Base-by-base conservation (phyloP, 106 monocot species). In the Xerophyta viscosa region DNA sequence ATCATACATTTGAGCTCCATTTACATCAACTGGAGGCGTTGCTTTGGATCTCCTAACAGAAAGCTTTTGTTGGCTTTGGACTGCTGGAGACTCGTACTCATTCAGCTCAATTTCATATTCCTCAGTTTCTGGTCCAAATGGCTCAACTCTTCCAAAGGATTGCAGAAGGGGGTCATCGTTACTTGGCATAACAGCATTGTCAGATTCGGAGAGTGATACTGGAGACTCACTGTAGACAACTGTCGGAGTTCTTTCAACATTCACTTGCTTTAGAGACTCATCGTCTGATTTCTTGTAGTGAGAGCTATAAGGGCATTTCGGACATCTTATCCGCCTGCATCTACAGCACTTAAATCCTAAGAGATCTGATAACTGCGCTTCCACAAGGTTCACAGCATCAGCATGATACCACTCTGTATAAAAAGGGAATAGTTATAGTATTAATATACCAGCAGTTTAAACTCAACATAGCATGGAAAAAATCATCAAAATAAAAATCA, bases 381-480 rank as follows among this genome's bases (percentile, higher is more conserved):
- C 87, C 61, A 81, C 50, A 15, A 93, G 77, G 11, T 71, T 47
- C 48, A 93, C 26, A 21, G 93, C 79, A 51, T 84, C 93, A 13
- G 71, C 93, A 88, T 93, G 93, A 36, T 58, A 80, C 93, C 93
- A 93, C 53, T 44, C 87, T 93, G 83, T 14, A 67, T 17, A 47
- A 23, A 20, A 20, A 54, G 7, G 33, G 31, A 18, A 29, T 14
- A 28, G 27, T 8, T 12, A 12, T 39, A 39, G 39, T 1, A 39
- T n/a, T n/a, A 39, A 2, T 39, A 7, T 39, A 39, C 3, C 39
- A 46, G n/a, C 18, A 46, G 46, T 2, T 18, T 19, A 46, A 1
- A 20, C 13, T 0, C 1, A 7, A 14, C 19, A 2, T 42, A 64
- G 47, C 21, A 36, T 12, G 49, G 21, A 36, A 21, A 67, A 2